A percentile compares a stretch with the other conserved stretches of the same genome.
Conservation (phyloP, 176 grass and related monocot genomes). For the Raddia guianensis region DNA sequence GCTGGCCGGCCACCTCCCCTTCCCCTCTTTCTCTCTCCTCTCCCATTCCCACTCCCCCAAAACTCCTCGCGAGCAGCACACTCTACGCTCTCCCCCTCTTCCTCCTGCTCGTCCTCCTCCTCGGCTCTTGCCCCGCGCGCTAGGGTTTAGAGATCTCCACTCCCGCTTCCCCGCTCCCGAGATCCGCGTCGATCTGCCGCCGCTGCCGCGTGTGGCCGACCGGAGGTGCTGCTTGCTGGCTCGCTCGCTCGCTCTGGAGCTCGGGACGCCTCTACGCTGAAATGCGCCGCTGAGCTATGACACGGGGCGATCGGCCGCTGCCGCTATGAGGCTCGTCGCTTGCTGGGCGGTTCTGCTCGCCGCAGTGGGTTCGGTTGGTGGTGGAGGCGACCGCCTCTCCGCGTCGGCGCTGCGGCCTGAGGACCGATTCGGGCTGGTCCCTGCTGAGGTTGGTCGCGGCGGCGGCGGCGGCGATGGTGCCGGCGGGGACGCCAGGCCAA, state of each 20-base stretch:
- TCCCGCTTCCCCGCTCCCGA: background rate
- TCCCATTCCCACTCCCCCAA: background rate
- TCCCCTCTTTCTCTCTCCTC: background rate
- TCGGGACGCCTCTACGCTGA: background rate
- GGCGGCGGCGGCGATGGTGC: too few species aligned
- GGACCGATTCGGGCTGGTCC: background rate
- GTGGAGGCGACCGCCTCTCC: background rate
- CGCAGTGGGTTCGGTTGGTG: background rate
- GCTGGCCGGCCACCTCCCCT: constrained; percentile 23
- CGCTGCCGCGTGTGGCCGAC: background rate
- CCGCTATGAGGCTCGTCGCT: background rate
- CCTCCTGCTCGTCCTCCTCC: background rate
- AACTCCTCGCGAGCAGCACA: constrained; percentile 3
- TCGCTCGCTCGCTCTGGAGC: background rate
- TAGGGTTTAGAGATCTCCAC: constrained; percentile 41
- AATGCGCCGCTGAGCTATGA: constrained; percentile 35
- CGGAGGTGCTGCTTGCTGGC: background rate
- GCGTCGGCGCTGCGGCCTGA: background rate
- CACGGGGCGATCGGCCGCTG: background rate
- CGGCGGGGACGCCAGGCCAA: background rate
- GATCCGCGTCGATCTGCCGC: constrained; percentile 22
- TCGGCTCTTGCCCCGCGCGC: background rate
- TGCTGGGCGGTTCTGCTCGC: constrained; percentile 40
- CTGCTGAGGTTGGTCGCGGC: background rate
- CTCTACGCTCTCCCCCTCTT: background rate